phyloP scores from a whole-genome alignment of 73 alveolate genomes.

The Paramecium sexaurelia region DNA sequence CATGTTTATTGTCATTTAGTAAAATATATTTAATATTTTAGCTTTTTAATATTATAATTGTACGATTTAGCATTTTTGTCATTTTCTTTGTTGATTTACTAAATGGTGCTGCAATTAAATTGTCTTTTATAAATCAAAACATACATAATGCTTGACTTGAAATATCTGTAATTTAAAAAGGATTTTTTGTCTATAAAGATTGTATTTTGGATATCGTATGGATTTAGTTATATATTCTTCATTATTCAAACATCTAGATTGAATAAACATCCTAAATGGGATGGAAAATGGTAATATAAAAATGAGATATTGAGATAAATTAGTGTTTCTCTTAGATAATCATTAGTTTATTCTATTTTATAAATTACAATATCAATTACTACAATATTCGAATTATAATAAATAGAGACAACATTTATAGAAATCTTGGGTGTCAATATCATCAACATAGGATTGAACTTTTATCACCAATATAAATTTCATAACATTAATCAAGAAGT shows the following conservation, averaged over 20 bases:
- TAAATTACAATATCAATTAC: neutral
- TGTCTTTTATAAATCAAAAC: neutral
- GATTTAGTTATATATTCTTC: neutral
- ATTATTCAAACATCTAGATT: neutral
- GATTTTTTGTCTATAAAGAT: neutral
- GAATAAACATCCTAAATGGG: neutral
- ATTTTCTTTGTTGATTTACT: neutral
- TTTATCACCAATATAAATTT: neutral
- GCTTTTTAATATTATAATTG: neutral
- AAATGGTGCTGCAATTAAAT: neutral
- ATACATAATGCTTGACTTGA: neutral
- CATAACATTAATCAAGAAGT: neutral
- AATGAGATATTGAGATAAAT: neutral
- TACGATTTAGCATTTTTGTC: neutral
- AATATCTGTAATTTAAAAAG: neutral
- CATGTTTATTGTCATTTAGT: neutral
- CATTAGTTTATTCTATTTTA: neutral
- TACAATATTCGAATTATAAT: neutral
- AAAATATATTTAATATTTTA: neutral
- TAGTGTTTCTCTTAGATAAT: neutral
- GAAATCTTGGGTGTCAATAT: neutral
- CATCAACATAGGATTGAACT: neutral
- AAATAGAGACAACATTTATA: neutral
- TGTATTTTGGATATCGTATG: neutral
- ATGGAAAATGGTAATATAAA: neutral